Evolutionary conservation across 2,329 filamentous ascomycete species (phyloP), one percentile per base, ranked within the genome.

Genomic region (Diaporthe velutina): DNA sequence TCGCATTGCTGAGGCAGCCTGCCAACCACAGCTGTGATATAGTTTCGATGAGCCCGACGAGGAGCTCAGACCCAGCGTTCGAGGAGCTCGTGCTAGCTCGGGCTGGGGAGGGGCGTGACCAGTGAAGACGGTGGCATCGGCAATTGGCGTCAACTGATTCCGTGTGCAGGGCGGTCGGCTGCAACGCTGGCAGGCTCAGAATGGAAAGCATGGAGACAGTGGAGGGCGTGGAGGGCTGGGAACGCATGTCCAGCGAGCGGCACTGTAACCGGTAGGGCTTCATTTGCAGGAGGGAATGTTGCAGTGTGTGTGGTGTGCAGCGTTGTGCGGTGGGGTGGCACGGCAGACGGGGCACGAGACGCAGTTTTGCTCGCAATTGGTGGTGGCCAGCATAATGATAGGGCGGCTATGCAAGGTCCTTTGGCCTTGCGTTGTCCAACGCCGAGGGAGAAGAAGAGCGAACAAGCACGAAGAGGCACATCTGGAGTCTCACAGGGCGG

Each of bases 61-160:
- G 64, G 64, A 68, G 64, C 64, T 68, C 64, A 68, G 64, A 68
- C 64, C 64, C 48, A 40, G 64, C 33, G 64, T 68, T 68, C 64
- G 64, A 68, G 48, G 48, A 54, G 48, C 15, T 30, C 8, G 13
- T 68, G n/a, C 48, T 68, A 40, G 64, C 33, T 22, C 13, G 64
- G 48, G 64, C 64, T 40, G 64, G 13, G 48, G 48, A 25, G 33
- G 64, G 48, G 48, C 64, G 64, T 68, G 64, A 68, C 48, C 45
- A 54, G 22, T 68, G 40, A 68, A 54, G 19, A 54, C 48, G 48
- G 64, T 68, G 64, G 30, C 64, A 68, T 68, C 64, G 64, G 48
- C 64, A 68, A 54, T 68, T 54, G 64, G 48, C 64, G 52, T 67
- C 64, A 50, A 54, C n/a, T 54, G 48, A 68, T 54, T 68, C 38